Base-by-base conservation (phyloP, 2,329 filamentous ascomycete genomes). In the Bisporella sp. region DNA sequence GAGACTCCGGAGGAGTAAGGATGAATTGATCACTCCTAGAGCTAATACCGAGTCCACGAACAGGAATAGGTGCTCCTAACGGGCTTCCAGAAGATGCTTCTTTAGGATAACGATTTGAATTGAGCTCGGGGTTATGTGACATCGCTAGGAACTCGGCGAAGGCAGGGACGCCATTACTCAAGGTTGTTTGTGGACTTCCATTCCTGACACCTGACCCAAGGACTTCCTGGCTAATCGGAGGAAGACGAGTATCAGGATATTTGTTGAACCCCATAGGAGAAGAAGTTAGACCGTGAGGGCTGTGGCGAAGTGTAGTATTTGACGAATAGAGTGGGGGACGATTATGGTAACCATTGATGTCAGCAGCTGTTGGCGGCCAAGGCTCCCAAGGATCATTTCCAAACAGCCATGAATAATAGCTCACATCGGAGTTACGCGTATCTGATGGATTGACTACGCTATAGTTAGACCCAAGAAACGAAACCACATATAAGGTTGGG, bases 401-500 rank as follows among this genome's bases (percentile, higher is more conserved):
- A n/a, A 83, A 83, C 2, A 84, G 61, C 79, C 80, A 84, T 51
- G 78, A 79, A 59, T 83, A 83, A 50, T 83, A 80, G 54, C 71
- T 71, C 52, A 78, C 78, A 1, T 79, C 82, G 2, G 80, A 82
- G 62, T 81, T 83, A 5, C 79, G 80, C 66, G 81, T 80, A 49
- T 84, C 83, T 60, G 83, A 84, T 0, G 79, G 81, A 58, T 74
- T 80, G 32, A 79, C 79, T 59, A 30, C 21, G 30, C 7, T 13
- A n/a, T 35, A 40, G 42, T 57, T 21, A 21, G 21, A 21, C 21
- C 21, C 21, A 21, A 21, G 21, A 21, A 21, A 21, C 21, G 2
- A 21, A 21, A 21, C 21, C 21, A 21, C 21, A 21, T 3, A 21
- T 11, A 33, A 13, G 31, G 31, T 8, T n/a, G 13, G 51, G 35